Evolutionary conservation across 345 rosid genomes (phyloP).

Genomic region (Kandelia obovata): DNA sequence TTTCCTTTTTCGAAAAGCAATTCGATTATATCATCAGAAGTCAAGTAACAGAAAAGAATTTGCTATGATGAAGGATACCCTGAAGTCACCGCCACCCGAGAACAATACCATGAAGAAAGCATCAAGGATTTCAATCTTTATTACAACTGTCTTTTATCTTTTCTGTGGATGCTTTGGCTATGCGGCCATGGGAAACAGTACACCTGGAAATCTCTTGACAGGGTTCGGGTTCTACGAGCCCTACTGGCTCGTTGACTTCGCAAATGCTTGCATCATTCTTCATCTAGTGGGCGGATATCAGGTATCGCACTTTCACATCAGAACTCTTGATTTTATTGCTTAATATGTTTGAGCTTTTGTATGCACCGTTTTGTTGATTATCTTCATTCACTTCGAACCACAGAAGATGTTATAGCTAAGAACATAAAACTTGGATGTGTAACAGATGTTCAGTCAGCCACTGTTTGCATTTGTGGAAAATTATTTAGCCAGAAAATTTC

Average conservation of each 20-base stretch:
- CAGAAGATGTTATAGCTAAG: no score
- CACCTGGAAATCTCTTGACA: conserved; percentile 34
- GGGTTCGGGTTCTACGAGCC: conserved; percentile 25
- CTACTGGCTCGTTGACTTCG: conserved; percentile 24
- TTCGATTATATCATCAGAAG: background rate
- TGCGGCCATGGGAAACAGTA: conserved; percentile 36
- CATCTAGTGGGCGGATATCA: conserved; percentile 39
- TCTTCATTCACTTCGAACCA: no score
- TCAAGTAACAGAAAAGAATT: background rate
- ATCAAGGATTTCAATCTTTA: conserved; percentile 16
- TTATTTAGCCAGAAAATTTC: conserved; percentile 41
- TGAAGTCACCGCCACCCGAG: conserved; percentile 39
- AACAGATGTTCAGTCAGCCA: conserved; percentile 63
- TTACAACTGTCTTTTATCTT: conserved; percentile 38
- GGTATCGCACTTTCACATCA: conserved; percentile 27
- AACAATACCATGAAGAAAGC: conserved; percentile 42
- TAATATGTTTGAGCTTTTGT: no score
- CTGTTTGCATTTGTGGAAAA: conserved; percentile 57
- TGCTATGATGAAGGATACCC: conserved; percentile 31
- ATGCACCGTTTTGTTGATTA: no score
- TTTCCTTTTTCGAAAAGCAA: background rate
- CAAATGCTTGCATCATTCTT: conserved; percentile 28
- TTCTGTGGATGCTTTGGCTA: conserved; percentile 43
- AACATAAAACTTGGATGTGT: no score
- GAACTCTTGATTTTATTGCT: background rate